phyloP scores from a whole-genome alignment of 1,284 basidiomycete genomes.

The Golubevia sp. region DNA sequence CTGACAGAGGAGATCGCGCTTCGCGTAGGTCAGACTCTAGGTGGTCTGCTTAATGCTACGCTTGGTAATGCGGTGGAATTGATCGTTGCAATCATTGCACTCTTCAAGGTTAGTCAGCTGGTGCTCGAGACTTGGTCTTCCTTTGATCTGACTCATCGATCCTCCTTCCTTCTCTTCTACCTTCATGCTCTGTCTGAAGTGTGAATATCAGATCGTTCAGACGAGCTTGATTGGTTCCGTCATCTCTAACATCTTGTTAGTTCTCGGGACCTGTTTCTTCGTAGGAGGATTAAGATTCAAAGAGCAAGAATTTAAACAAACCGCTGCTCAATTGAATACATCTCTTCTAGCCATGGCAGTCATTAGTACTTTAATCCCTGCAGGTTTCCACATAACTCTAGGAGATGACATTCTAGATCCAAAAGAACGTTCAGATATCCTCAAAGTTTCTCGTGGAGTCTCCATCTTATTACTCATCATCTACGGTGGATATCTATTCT shows the following conservation, averaged over 20 bases:
- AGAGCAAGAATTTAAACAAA: conserved; percentile 34
- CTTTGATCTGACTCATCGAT: too few species aligned
- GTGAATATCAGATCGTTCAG: conserved; percentile 45
- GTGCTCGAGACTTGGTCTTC: too few species aligned
- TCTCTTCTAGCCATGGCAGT: conserved; percentile 47
- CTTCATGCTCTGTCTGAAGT: too few species aligned
- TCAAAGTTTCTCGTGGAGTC: conserved; percentile 39
- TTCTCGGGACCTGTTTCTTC: conserved; percentile 44
- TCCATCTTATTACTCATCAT: conserved; percentile 42
- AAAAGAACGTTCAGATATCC: conserved; percentile 35
- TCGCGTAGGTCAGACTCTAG: conserved; percentile 47
- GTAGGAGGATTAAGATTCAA: conserved; percentile 41
- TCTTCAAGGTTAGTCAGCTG: too few species aligned
- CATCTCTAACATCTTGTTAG: conserved; percentile 43
- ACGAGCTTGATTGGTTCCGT: conserved; percentile 46
- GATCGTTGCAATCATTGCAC: conserved; percentile 50
- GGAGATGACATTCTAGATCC: conserved; percentile 24
- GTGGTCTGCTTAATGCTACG: conserved; percentile 48
- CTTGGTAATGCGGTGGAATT: conserved; percentile 50
- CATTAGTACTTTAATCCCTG: conserved; percentile 47
- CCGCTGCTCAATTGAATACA: conserved; percentile 36
- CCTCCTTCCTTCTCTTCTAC: too few species aligned
- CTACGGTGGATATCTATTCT: conserved; percentile 45
- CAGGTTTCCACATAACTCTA: conserved; percentile 44
- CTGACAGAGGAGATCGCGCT: conserved; percentile 51